These are phyloP conservation scores for Streptanthus diversifolius DNA, from an alignment of 345 rosid genomes.

Conservation along the genomic window DNA sequence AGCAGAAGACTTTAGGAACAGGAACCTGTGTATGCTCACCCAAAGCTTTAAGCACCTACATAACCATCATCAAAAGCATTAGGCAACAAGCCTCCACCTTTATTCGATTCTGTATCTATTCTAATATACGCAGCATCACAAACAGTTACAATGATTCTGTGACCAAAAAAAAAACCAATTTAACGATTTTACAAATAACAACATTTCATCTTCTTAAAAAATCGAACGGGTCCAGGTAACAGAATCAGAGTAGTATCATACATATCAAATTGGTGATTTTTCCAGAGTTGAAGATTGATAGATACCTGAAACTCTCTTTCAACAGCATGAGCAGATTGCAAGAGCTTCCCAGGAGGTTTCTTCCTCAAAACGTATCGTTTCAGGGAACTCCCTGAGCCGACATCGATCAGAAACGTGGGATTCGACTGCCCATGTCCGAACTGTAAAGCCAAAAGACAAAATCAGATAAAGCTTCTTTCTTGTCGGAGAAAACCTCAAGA, in stretches of 20 bases:
- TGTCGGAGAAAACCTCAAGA: not conserved
- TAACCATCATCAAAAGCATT: constrained; percentile 7
- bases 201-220: not conserved
- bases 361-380: constrained; percentile 89
- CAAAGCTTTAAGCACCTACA: constrained; percentile 73
- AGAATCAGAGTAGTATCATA: not conserved
- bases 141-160: not conserved
- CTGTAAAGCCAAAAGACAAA: constrained; percentile 24
- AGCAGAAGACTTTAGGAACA: constrained; percentile 78
- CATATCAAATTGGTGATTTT: not conserved
- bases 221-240: not conserved
- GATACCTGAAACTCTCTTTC: constrained; percentile 79
- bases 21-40: constrained; percentile 79
- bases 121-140: not conserved
- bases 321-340: constrained; percentile 88
- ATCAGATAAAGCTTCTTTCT: not conserved
- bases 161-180: too few relatives aligned
- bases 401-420: constrained; percentile 76
- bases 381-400: constrained; percentile 41
- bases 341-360: constrained; percentile 86
- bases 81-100: constrained; percentile 12
- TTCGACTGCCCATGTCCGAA: constrained; percentile 96
- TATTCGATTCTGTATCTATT: not conserved
- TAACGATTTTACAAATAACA: too few relatives aligned
- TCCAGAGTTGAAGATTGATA: not conserved